These are phyloP conservation scores for Rhizopus delemar DNA, from an alignment of 371 early-diverging fungal genomes.

Conservation along the genomic window DNA sequence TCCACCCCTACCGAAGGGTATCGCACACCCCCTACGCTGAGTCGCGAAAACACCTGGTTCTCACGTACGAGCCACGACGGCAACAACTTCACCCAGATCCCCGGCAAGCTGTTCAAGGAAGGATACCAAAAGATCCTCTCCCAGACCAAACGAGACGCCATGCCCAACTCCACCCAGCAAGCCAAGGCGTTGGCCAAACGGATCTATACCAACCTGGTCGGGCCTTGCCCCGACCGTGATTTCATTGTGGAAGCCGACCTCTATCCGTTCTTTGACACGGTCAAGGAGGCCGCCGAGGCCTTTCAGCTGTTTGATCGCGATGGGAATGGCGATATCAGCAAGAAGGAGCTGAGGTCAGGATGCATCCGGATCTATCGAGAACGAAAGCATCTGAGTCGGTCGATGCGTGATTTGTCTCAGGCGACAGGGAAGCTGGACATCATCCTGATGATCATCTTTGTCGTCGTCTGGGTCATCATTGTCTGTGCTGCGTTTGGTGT, in stretches of 20 bases:
- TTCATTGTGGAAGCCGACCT: conserved; percentile 50
- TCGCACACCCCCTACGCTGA: not conserved
- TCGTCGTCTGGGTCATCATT: conserved; percentile 39
- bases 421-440: conserved; percentile 69
- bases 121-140: conserved; percentile 28
- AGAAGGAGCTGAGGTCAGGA: conserved; percentile 60
- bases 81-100: conserved; percentile 13
- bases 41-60: conserved; percentile 27
- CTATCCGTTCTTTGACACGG: conserved; percentile 57
- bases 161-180: conserved; percentile 36
- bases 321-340: conserved; percentile 67
- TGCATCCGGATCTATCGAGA: conserved; percentile 65
- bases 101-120: conserved; percentile 38
- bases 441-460: conserved; percentile 55
- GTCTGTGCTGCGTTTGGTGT: conserved; percentile 60
- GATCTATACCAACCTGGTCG: conserved; percentile 48
- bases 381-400: conserved; percentile 54
- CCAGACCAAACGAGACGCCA: not conserved
- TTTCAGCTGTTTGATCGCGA: conserved; percentile 73
- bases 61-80: conserved; percentile 24
- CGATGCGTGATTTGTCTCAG: conserved; percentile 66
- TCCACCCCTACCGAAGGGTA: not conserved
- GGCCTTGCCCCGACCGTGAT: conserved; percentile 33
- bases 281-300: conserved; percentile 63
- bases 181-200: conserved; percentile 52